Base-by-base conservation (phyloP, 2,329 filamentous ascomycete genomes). In the Aspergillus fijiensis region DNA sequence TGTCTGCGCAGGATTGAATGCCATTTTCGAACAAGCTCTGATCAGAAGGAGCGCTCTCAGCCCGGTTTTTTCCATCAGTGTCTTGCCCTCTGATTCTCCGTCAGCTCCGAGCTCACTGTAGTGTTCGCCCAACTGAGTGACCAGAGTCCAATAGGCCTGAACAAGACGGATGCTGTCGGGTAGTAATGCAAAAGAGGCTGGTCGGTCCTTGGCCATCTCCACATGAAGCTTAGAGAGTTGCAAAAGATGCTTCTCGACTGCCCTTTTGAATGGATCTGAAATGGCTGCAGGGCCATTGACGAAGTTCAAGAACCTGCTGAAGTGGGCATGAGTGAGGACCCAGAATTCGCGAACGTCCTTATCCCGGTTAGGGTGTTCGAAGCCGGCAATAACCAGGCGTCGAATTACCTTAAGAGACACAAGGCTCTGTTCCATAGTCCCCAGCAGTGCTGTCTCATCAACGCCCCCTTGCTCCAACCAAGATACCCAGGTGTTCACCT, bases 151-250 rank as follows among this genome's bases (percentile, higher is more conserved):
- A 75, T 98, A 98, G 16, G 89, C 88, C 65, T 86, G 86, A 2
- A 91, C 87, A 25, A 98, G 84, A 16, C 87, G 82, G 16, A 96
- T 79, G 2, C 91, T 92, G 69, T 91, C 88, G 2, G 92, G 91
- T 6, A 99, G 83, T 12, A 91, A 81, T 0, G 89, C 87, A 74
- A 97, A 98, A 57, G 92, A 90, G 3, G 90, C 88, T 1, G 93
- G 87, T 72, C 96, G 92, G 5, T 82, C 79, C 53, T 86, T 86
- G 1, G 91, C 87, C 88, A 98, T 94, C 58, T 92, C 88, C 45
- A 96, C 83, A 72, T 98, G 95, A 3, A 99, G 80, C 76, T 98
- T 99, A 3, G 93, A 88, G 53, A 98, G 88, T 71, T 98, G 93
- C 48, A 97, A 78, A 2, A 96, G 81, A 71, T 97, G 93, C 72